phyloP scores from a whole-genome alignment of 129 eudicot genomes.

The Calendula officinalis region DNA sequence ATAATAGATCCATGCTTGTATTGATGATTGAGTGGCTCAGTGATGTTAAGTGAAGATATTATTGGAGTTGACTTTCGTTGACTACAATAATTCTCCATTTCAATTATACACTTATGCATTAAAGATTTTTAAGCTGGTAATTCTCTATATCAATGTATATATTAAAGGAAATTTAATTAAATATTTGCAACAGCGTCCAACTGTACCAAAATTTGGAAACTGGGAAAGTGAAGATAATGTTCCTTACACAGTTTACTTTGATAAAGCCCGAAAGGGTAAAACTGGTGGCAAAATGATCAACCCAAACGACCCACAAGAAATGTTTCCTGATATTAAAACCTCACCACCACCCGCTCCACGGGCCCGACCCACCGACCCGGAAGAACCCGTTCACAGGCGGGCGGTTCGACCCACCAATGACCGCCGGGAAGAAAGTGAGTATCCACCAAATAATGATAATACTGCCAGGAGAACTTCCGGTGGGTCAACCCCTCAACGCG shows the following conservation, averaged over 20 bases:
- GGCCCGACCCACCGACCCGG: slow-evolving; percentile 33
- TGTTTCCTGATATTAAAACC: slow-evolving; percentile 36
- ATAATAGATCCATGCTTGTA: slow-evolving; percentile 6
- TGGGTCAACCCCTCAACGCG: slow-evolving; percentile 43
- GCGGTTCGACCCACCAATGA: slow-evolving; percentile 39
- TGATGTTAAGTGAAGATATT: slow-evolving; percentile 15
- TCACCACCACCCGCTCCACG: slow-evolving; percentile 39
- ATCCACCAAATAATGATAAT: slow-evolving; percentile 46
- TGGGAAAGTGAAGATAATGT: slow-evolving; percentile 76
- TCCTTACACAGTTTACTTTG: slow-evolving; percentile 81
- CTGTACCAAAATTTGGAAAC: slow-evolving; percentile 85
- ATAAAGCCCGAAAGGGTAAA: slow-evolving; percentile 69
- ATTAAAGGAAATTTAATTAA: neutral
- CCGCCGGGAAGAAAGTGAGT: slow-evolving; percentile 52
- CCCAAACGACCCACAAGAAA: slow-evolving; percentile 83
- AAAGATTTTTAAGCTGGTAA: too few species aligned
- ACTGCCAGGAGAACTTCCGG: slow-evolving; percentile 33
- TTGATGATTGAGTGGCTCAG: slow-evolving; percentile 7
- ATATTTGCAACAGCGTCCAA: slow-evolving; percentile 47
- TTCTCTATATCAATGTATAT: neutral
- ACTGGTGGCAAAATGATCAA: slow-evolving; percentile 77
- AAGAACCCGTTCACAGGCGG: slow-evolving; percentile 37
- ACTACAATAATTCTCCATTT: neutral
- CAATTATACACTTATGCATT: too few species aligned
- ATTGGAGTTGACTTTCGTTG: slow-evolving; percentile 32